These are phyloP conservation scores for Corinectria fuckeliana DNA, from an alignment of 2,329 filamentous ascomycete genomes.

Conservation along the genomic window DNA sequence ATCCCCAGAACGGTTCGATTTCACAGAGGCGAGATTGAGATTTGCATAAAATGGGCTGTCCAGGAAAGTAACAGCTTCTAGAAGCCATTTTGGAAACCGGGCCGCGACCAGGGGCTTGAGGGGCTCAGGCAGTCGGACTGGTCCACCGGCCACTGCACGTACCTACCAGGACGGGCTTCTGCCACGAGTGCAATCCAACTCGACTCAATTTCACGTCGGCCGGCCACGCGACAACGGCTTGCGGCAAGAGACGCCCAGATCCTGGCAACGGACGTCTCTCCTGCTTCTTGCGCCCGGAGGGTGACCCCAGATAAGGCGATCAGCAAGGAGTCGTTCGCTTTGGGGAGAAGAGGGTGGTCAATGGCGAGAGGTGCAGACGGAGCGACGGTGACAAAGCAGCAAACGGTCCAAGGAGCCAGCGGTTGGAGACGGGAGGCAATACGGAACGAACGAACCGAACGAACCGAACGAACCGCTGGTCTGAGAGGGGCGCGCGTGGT, in stretches of 20 bases:
- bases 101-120: constrained; percentile 22
- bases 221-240: constrained; percentile 25
- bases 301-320: not conserved
- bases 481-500: not conserved
- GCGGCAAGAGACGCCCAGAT: constrained; percentile 4
- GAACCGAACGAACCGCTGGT: not conserved
- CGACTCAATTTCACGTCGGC: constrained; percentile 38
- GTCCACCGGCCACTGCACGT: no score
- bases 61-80: constrained; percentile 33
- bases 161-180: constrained; percentile 16
- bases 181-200: constrained; percentile 26
- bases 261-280: constrained; percentile 10
- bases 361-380: not conserved
- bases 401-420: not conserved
- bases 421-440: not conserved
- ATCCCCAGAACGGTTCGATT: constrained; percentile 15
- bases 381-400: not conserved
- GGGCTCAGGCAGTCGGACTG: constrained; percentile 10
- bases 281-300: constrained; percentile 9
- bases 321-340: not conserved
- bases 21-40: constrained; percentile 33
- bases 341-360: not conserved
- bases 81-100: constrained; percentile 37
- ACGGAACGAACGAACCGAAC: not conserved
- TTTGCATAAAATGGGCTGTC: constrained; percentile 26